Percentiles rank a stretch among this genome's conserved stretches.
These are phyloP conservation scores for Cryptosporidium sp. DNA, from an alignment of 169 alveolate genomes.

Conservation along the genomic window DNA sequence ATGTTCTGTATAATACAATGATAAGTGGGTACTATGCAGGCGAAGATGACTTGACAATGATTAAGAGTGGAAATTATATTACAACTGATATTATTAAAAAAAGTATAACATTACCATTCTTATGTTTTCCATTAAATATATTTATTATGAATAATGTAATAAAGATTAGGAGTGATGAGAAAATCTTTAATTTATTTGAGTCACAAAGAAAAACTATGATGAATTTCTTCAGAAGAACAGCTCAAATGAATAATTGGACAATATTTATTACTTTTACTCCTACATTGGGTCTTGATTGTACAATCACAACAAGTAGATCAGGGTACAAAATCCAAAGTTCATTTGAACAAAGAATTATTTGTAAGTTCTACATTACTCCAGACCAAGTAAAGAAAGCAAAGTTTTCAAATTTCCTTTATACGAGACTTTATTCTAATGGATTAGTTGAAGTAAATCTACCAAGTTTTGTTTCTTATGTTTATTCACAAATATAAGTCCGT, in stretches of 20 bases:
- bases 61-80: background rate
- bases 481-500: conserved; percentile 14
- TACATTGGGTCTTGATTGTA: conserved; percentile 47
- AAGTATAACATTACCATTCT: conserved; percentile 31
- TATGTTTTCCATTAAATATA: conserved; percentile 9
- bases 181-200: conserved; percentile 16
- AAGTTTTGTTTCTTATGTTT: conserved; percentile 16
- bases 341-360: conserved; percentile 31
- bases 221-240: background rate
- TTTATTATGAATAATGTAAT: conserved; percentile 1
- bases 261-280: conserved; percentile 37
- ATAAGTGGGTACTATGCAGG: conserved; percentile 12
- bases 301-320: conserved; percentile 12
- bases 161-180: conserved; percentile 20
- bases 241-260: conserved; percentile 27
- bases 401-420: conserved; percentile 17
- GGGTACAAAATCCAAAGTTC: background rate
- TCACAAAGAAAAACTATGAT: conserved; percentile 16
- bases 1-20: conserved; percentile 5
- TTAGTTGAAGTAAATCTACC: conserved; percentile 52
- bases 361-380: conserved; percentile 67
- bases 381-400: conserved; percentile 38
- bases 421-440: conserved; percentile 48
- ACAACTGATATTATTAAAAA: conserved; percentile 40
- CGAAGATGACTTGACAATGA: conserved; percentile 16